These are phyloP conservation scores for Nymphaea colorata DNA, from an alignment of 164 flowering plant species.

Conservation along the genomic window DNA sequence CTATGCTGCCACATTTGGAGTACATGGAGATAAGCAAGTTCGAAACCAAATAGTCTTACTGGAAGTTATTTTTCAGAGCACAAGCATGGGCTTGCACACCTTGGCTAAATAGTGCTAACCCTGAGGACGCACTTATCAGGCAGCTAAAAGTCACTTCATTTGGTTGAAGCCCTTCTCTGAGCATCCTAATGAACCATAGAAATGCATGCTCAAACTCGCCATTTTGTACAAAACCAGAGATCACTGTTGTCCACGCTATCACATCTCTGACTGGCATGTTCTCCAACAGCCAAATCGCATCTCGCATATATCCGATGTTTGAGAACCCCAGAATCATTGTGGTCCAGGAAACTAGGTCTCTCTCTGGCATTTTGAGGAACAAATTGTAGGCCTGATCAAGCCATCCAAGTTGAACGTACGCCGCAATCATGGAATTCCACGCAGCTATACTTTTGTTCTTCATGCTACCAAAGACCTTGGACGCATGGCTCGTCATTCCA, in stretches of 20 bases:
- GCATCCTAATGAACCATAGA: constrained; percentile 29
- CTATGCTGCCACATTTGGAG: constrained; percentile 33
- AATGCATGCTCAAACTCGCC: constrained; percentile 23
- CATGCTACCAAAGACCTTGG: constrained; percentile 18
- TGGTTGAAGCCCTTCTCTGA: constrained; percentile 16
- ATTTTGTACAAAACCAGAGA: constrained; percentile 34
- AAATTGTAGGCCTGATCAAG: constrained; percentile 26
- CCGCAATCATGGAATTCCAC: constrained; percentile 30
- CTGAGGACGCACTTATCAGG: constrained; percentile 34
- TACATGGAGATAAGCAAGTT: constrained; percentile 36
- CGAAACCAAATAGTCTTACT: constrained; percentile 24
- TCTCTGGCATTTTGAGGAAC: constrained; percentile 21
- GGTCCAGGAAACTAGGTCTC: constrained; percentile 38
- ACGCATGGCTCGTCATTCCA: constrained; percentile 24
- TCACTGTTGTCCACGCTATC: constrained; percentile 43
- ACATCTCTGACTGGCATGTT: constrained; percentile 34
- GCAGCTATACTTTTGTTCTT: constrained; percentile 21
- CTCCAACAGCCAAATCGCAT: constrained; percentile 22
- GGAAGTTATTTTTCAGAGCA: constrained; percentile 16
- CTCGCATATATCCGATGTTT: constrained; percentile 14
- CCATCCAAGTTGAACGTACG: constrained; percentile 21
- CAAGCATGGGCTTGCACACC: constrained; percentile 34
- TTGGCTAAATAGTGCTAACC: constrained; percentile 23
- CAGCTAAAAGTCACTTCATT: constrained; percentile 32
- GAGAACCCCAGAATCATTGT: constrained; percentile 26